Evolutionary conservation across 1,284 basidiomycete species (phyloP).

Genomic region (Ustilago lituana): DNA sequence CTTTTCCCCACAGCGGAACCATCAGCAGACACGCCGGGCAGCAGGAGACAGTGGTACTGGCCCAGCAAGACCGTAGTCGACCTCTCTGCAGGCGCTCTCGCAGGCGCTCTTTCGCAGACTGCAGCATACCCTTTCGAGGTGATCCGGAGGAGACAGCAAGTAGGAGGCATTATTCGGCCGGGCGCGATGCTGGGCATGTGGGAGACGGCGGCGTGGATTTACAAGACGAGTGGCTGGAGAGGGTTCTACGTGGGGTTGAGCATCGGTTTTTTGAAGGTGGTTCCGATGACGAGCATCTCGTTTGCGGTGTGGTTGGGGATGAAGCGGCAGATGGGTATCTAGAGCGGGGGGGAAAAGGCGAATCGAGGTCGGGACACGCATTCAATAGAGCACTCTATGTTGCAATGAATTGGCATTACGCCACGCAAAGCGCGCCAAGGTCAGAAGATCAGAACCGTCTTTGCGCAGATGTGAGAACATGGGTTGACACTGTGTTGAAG

Average conservation of each 20-base stretch:
- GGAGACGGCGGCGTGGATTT: slow-evolving; percentile 72
- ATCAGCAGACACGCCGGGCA: slow-evolving; percentile 5
- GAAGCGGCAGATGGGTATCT: slow-evolving; percentile 66
- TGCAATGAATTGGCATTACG: no score
- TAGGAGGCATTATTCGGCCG: slow-evolving; percentile 73
- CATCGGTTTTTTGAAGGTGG: slow-evolving; percentile 94
- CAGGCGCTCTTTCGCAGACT: slow-evolving; percentile 88
- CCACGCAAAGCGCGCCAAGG: no score
- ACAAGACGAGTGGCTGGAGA: slow-evolving; percentile 77
- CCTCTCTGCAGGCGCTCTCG: slow-evolving; percentile 85
- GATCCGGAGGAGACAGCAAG: slow-evolving; percentile 91
- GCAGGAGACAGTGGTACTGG: slow-evolving; percentile 48
- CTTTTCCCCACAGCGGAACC: slow-evolving; percentile 50
- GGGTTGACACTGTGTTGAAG: no score
- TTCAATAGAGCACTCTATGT: no score
- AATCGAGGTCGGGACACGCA: no score
- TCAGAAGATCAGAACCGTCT: no score
- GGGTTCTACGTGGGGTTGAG: slow-evolving; percentile 94
- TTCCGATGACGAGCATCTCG: slow-evolving; percentile 82
- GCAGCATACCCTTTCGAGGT: slow-evolving; percentile 97
- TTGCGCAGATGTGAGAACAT: no score
- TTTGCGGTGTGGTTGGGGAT: slow-evolving; percentile 66
- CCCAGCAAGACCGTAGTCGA: slow-evolving; percentile 69
- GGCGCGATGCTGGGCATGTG: slow-evolving; percentile 59
- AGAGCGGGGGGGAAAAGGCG: neutral